These are phyloP conservation scores for Grosmannia penicillata DNA, from an alignment of 2,329 filamentous ascomycete genomes.

Conservation along the genomic window DNA sequence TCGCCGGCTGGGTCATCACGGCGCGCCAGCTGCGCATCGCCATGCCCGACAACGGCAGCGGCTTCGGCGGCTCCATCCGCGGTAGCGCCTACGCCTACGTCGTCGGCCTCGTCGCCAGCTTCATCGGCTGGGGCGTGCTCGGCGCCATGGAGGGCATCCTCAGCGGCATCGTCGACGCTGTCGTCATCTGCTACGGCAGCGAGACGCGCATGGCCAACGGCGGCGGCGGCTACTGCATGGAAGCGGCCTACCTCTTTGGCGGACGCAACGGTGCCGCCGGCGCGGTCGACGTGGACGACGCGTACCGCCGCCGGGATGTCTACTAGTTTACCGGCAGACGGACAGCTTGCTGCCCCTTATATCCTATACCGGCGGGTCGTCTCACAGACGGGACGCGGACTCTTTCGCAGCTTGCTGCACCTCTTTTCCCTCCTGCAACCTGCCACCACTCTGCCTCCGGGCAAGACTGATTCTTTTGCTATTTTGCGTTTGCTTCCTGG, in stretches of 20 bases:
- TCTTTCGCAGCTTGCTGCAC: not conserved
- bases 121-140: constrained; percentile 88
- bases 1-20: constrained; percentile 92
- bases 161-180: constrained; percentile 73
- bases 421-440: too few relatives aligned
- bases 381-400: not conserved
- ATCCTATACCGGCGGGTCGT: too few relatives aligned
- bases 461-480: not conserved
- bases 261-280: constrained; percentile 24
- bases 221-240: constrained; percentile 71
- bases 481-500: not conserved
- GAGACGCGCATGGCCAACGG: constrained; percentile 58
- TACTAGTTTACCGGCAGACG: too few relatives aligned
- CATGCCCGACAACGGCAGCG: constrained; percentile 28
- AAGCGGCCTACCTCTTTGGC: constrained; percentile 80
- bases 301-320: constrained; percentile 6
- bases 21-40: constrained; percentile 60
- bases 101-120: constrained; percentile 79
- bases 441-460: too few relatives aligned
- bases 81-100: constrained; percentile 92
- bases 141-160: constrained; percentile 83
- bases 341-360: not conserved
- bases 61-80: constrained; percentile 29
- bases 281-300: constrained; percentile 4
- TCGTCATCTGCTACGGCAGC: constrained; percentile 87